Evolutionary conservation across 306 rosid species (phyloP).

Genomic region (Sesbania bispinosa): DNA sequence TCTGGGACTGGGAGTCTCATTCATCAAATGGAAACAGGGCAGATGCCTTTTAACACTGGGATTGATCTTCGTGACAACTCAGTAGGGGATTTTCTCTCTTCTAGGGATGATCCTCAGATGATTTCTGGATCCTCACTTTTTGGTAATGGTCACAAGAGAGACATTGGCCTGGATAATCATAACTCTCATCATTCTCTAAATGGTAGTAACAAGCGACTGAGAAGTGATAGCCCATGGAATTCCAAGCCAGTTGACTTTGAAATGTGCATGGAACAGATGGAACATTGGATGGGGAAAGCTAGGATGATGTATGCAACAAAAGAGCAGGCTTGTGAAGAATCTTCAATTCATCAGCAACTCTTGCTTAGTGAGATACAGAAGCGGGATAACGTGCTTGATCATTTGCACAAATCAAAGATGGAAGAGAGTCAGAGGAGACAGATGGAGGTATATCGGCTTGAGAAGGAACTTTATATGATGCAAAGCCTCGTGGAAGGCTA

Average conservation of each 20-base stretch:
- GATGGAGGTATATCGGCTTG: conserved; percentile 58
- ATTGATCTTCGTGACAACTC: conserved; percentile 63
- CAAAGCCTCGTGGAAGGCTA: conserved; percentile 65
- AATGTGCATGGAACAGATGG: conserved; percentile 56
- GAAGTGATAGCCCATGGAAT: conserved; percentile 63
- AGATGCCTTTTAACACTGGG: conserved; percentile 52
- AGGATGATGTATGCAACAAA: conserved; percentile 54
- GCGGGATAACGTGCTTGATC: conserved; percentile 52
- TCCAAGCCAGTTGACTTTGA: conserved; percentile 54
- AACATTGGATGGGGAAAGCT: conserved; percentile 63
- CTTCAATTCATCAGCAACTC: conserved; percentile 48
- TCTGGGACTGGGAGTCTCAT: conserved; percentile 57
- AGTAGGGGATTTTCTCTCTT: conserved; percentile 52
- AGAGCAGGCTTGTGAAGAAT: conserved; percentile 55
- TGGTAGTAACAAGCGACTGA: conserved; percentile 63
- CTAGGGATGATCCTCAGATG: conserved; percentile 67
- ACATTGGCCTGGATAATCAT: conserved; percentile 48
- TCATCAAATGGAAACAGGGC: conserved; percentile 52
- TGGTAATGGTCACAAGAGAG: conserved; percentile 77
- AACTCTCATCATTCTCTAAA: conserved; percentile 45
- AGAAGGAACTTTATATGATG: conserved; percentile 77
- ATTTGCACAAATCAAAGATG: conserved; percentile 53
- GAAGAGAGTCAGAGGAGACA: conserved; percentile 75
- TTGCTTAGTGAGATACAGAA: conserved; percentile 63
- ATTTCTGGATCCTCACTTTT: conserved; percentile 51